Conservation (phyloP, 2,329 filamentous ascomycete genomes). For the Stachybotrys echinatus region DNA sequence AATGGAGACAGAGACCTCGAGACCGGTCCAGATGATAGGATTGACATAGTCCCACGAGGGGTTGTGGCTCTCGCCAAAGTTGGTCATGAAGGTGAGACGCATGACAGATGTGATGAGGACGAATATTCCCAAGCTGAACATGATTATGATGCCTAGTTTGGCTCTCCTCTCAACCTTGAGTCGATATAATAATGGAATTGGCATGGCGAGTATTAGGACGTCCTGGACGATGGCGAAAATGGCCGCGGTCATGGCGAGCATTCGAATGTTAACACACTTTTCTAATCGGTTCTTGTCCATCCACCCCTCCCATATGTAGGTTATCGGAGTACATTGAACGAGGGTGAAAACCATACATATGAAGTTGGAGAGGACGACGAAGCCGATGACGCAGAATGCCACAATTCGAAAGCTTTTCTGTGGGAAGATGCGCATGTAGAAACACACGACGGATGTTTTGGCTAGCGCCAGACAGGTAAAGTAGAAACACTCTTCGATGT, state of each 20-base stretch:
- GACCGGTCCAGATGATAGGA: slow-evolving; percentile 35
- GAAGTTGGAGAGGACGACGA: slow-evolving; percentile 27
- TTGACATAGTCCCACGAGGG: slow-evolving; percentile 37
- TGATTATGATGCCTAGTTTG: slow-evolving; percentile 35
- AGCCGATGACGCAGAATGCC: slow-evolving; percentile 24
- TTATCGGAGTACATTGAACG: slow-evolving; percentile 33
- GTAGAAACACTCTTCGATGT: slow-evolving; percentile 26
- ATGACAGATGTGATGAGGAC: slow-evolving; percentile 18
- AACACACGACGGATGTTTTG: slow-evolving; percentile 32
- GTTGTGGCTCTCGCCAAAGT: slow-evolving; percentile 26
- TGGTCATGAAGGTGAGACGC: background rate
- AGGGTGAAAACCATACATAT: slow-evolving; percentile 30
- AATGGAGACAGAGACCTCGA: slow-evolving; percentile 36
- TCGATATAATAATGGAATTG: slow-evolving; percentile 32
- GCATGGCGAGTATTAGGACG: slow-evolving; percentile 34
- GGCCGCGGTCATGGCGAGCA: slow-evolving; percentile 35
- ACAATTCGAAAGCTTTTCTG: slow-evolving; percentile 23
- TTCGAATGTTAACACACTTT: slow-evolving; percentile 14
- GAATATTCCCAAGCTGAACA: slow-evolving; percentile 40
- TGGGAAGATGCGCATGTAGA: slow-evolving; percentile 33
- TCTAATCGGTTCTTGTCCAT: slow-evolving; percentile 1
- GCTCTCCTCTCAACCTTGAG: slow-evolving; percentile 34
- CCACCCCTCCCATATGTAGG: slow-evolving; percentile 27
- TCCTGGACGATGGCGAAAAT: slow-evolving; percentile 41
- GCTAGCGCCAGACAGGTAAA: slow-evolving; percentile 31